Evolutionary conservation across 2,329 filamentous ascomycete species (phyloP).

Genomic region (Huntiella bhutanensis): DNA sequence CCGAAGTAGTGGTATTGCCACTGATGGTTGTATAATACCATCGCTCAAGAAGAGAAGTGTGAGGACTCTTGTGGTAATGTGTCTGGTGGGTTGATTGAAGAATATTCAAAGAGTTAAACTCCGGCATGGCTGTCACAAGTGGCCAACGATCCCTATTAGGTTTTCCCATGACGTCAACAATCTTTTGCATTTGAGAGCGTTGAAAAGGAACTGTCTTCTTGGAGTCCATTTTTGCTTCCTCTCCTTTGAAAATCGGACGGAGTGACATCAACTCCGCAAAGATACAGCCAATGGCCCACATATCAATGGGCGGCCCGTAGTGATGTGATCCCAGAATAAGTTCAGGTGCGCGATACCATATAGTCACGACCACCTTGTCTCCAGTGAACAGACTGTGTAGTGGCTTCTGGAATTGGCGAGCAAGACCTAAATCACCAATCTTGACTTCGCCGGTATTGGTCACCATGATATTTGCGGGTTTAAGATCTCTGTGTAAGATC

Average conservation of each 20-base stretch:
- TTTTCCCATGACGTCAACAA: constrained; percentile 86
- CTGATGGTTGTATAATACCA: constrained; percentile 61
- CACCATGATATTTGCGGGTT: constrained; percentile 98
- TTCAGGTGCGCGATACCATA: constrained; percentile 96
- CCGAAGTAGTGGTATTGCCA: constrained; percentile 30
- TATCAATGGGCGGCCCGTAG: constrained; percentile 90
- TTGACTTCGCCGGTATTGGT: constrained; percentile 78
- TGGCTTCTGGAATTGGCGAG: constrained; percentile 84
- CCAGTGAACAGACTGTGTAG: constrained; percentile 79
- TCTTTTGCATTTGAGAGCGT: constrained; percentile 97
- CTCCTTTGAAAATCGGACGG: constrained; percentile 91
- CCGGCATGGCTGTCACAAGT: constrained; percentile 65
- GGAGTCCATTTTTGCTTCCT: constrained; percentile 96
- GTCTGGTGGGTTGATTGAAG: constrained; percentile 17
- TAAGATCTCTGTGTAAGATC: constrained; percentile 91
- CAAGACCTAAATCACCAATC: constrained; percentile 84
- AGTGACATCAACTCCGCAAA: constrained; percentile 85
- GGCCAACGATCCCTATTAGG: constrained; percentile 84
- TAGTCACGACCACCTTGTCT: constrained; percentile 96
- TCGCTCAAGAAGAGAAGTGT: constrained; percentile 45
- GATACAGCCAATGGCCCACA: constrained; percentile 96
- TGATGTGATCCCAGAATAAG: constrained; percentile 82
- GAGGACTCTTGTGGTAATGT: constrained; percentile 16
- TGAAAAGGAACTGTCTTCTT: constrained; percentile 98
- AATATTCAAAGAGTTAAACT: constrained; percentile 48